Conservation (phyloP, 306 rosid genomes). For the Mucuna pruriens region DNA sequence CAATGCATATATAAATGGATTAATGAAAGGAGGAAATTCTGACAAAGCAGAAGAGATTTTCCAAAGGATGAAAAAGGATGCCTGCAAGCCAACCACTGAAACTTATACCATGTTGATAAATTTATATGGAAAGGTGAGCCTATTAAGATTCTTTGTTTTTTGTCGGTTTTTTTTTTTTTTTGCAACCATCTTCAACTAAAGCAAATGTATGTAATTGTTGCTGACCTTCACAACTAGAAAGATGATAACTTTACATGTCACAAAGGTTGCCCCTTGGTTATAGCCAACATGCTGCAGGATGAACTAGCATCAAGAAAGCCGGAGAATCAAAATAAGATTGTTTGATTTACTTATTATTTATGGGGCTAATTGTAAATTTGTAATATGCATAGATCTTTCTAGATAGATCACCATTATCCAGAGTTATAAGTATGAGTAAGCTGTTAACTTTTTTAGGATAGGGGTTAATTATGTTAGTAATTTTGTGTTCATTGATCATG, state of each 20-base stretch:
- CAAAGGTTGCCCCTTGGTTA: neutral
- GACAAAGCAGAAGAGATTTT: conserved; percentile 80
- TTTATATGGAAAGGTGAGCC: conserved; percentile 81
- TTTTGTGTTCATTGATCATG: too few relatives aligned
- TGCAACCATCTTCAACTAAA: neutral
- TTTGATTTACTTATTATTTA: neutral
- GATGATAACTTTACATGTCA: neutral
- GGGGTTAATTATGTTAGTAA: too few relatives aligned
- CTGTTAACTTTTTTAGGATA: too few relatives aligned
- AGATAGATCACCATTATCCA: neutral
- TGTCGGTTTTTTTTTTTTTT: neutral
- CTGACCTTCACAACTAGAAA: neutral
- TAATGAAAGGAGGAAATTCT: conserved; percentile 72
- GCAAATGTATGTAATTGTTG: neutral
- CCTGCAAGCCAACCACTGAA: conserved; percentile 71
- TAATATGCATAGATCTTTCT: neutral
- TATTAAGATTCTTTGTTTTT: conserved; percentile 2
- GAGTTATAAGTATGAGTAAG: conserved; percentile 8
- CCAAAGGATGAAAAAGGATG: conserved; percentile 80
- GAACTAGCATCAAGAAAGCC: neutral
- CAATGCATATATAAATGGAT: conserved; percentile 84
- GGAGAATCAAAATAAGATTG: neutral
- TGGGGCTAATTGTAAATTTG: neutral
- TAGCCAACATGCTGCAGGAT: neutral
- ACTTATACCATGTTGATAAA: conserved; percentile 85